Base-by-base conservation (phyloP, 352 stramenopile genomes). In the Pythium aquatile region DNA sequence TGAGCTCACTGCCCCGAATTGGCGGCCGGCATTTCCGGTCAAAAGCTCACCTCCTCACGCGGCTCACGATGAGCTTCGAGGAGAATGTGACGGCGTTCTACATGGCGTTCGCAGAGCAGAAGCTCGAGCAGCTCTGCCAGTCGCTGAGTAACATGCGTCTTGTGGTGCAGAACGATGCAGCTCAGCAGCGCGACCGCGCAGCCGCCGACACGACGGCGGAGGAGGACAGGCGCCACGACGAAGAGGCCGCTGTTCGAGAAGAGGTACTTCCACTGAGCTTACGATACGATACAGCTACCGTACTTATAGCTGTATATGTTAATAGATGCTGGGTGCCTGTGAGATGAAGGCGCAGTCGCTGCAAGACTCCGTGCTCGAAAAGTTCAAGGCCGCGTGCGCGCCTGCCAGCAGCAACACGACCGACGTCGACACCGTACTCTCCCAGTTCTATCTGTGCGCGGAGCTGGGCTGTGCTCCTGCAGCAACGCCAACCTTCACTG, bases 11-110 rank as follows among this genome's bases (percentile, higher is more conserved):
- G 13, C 40, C 40, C 16, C 1, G 40, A 47, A 20, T 47, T 47
- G 40, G 40, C 14, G 0, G 40, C 16, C 16, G 16, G 20, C 20
- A 20, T 17, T 42, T 42, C 2, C 37, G 37, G 37, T 42, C 37
- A 42, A 42, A n/a, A 42, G 37, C 14, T 13, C 10, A 52, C 8
- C 44, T 52, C 44, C 20, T 30, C 47, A 54, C 32, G 47, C n/a
- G 28, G 5, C 2, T 30, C 47, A 16, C 29, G 46, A 91, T 88
- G 80, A 79, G 74, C 74, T 94, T 94, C 64, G 78, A 94, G 66
- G 79, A 91, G 63, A 86, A 83, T 71, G 74, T 94, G 68, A 90
- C 75, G 63, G 68, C 77, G 61, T 94, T 94, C 73, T 90, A 92
- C 77, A 81, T 90, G 79, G 85, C 78, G 58, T 75, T 90, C 49